Conservation (phyloP, 2,329 filamentous ascomycete species). For the Alternaria conjuncta region DNA sequence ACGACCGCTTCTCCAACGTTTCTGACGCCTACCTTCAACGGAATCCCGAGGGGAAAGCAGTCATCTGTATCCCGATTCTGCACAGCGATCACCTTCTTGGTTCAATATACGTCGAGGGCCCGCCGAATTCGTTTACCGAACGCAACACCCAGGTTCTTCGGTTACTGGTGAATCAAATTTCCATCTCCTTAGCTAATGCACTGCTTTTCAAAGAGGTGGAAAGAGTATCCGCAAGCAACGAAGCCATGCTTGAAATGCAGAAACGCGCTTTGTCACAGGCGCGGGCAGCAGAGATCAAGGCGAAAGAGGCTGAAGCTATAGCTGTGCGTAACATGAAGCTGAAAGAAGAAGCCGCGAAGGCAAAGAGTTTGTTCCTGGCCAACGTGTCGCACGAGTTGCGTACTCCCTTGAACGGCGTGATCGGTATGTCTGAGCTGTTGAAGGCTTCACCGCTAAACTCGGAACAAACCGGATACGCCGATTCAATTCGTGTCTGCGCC, state of each 20-base stretch:
- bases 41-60: slow-evolving; percentile 73
- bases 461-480: slow-evolving; percentile 68
- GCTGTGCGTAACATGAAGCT: slow-evolving; percentile 80
- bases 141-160: slow-evolving; percentile 63
- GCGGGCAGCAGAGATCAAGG: slow-evolving; percentile 74
- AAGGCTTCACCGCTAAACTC: slow-evolving; percentile 63
- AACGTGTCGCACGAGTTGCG: slow-evolving; percentile 65
- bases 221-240: slow-evolving; percentile 78
- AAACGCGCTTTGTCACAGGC: slow-evolving; percentile 76
- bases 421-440: slow-evolving; percentile 66
- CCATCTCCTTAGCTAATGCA: slow-evolving; percentile 69
- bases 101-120: slow-evolving; percentile 78
- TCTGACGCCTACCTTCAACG: slow-evolving; percentile 70
- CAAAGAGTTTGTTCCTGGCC: slow-evolving; percentile 76
- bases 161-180: slow-evolving; percentile 78
- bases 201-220: slow-evolving; percentile 72
- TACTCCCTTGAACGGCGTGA: slow-evolving; percentile 62
- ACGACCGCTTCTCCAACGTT: slow-evolving; percentile 80
- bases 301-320: slow-evolving; percentile 76
- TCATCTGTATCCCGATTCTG: slow-evolving; percentile 80
- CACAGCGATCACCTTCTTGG: slow-evolving; percentile 76
- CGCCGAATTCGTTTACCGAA: slow-evolving; percentile 78
- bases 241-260: slow-evolving; percentile 78
- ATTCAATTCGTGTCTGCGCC: slow-evolving; percentile 69
- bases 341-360: slow-evolving; percentile 82